phyloP scores from a whole-genome alignment of 306 rosid species.

The Sicyos baderoa region DNA sequence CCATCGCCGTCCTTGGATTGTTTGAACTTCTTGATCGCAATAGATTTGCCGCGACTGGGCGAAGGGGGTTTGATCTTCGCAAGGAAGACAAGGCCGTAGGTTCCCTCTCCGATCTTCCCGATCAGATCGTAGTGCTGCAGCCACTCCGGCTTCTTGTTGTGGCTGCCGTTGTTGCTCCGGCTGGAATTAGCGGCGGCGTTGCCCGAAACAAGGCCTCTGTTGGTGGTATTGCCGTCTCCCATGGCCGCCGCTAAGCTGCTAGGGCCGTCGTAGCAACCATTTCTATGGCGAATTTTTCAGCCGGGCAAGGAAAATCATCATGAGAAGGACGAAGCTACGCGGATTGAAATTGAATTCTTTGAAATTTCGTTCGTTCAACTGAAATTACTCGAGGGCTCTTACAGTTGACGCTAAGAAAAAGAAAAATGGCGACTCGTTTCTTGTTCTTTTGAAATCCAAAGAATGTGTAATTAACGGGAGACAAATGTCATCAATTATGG shows the following conservation, averaged over 20 bases:
- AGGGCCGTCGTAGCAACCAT: neutral
- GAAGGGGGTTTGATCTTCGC: conserved; percentile 51
- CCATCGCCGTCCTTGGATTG: conserved; percentile 95
- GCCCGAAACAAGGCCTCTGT: conserved; percentile 22
- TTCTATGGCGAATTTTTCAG: neutral
- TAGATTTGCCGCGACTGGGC: conserved; percentile 75
- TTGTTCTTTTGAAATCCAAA: too few relatives aligned
- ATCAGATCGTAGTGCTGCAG: conserved; percentile 86
- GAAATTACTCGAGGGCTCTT: too few relatives aligned
- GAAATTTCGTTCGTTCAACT: neutral
- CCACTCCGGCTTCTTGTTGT: conserved; percentile 83
- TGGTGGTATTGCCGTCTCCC: conserved; percentile 53
- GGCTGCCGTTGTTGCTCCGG: conserved; percentile 24
- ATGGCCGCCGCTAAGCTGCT: conserved; percentile 22
- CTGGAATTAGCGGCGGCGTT: conserved; percentile 15
- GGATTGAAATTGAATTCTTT: too few relatives aligned
- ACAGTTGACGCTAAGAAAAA: too few relatives aligned
- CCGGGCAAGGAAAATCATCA: neutral
- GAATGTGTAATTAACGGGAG: too few relatives aligned
- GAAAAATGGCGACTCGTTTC: too few relatives aligned
- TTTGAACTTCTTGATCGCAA: conserved; percentile 89
- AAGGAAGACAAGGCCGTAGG: conserved; percentile 87
- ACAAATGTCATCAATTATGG: too few relatives aligned
- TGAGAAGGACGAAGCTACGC: neutral
- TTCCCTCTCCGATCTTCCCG: conserved; percentile 91